phyloP scores from a whole-genome alignment of 768 basidiomycete genomes.

The Dendrothele bispora region DNA sequence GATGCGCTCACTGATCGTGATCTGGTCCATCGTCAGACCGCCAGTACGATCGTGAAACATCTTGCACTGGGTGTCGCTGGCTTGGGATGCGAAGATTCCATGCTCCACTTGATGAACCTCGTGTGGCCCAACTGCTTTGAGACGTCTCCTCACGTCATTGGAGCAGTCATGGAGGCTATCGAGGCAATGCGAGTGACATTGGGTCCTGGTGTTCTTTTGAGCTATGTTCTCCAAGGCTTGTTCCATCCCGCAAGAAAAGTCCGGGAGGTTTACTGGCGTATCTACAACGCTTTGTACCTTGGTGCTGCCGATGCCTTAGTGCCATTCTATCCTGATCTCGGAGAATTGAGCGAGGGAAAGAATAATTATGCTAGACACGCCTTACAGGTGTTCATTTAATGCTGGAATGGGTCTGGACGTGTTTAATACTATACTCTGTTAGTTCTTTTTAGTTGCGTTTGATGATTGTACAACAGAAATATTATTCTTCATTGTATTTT shows the following conservation, averaged over 20 bases:
- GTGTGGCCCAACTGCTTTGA: conserved; percentile 99
- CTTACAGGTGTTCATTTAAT: conserved; percentile 79
- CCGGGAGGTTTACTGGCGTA: conserved; percentile 95
- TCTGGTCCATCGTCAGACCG: conserved; percentile 97
- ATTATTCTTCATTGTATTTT: not conserved
- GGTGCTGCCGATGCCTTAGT: conserved; percentile 91
- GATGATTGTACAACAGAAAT: not conserved
- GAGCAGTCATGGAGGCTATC: conserved; percentile 96
- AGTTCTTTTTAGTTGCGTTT: not conserved
- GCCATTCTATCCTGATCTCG: conserved; percentile 91
- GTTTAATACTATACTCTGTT: not conserved
- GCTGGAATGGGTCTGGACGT: not conserved
- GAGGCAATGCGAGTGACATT: conserved; percentile 97
- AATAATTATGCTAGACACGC: conserved; percentile 87
- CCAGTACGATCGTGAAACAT: conserved; percentile 98
- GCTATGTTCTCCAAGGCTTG: conserved; percentile 91
- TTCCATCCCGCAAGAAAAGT: conserved; percentile 98
- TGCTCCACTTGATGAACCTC: conserved; percentile 96
- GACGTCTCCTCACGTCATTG: conserved; percentile 97
- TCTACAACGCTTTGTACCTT: conserved; percentile 93
- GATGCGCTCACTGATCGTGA: conserved; percentile 98
- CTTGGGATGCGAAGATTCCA: conserved; percentile 96
- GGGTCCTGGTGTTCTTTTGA: conserved; percentile 89
- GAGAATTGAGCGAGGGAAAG: conserved; percentile 88
- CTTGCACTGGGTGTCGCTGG: conserved; percentile 96